Base-by-base conservation (phyloP, 371 early-diverging fungal genomes). In the Actinomucor elegans region DNA sequence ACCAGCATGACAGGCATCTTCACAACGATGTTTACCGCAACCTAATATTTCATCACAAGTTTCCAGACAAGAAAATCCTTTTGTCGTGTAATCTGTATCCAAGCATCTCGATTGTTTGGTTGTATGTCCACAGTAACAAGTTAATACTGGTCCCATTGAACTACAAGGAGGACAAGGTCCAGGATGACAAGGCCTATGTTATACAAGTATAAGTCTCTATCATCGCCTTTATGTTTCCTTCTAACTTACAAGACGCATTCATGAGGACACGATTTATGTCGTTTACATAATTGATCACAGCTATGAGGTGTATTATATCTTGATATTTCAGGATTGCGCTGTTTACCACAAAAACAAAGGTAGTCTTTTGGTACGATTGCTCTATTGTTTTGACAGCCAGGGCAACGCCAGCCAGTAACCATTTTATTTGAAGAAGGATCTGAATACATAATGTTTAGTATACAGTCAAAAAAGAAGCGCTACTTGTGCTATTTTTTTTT, bases 151-250 rank as follows among this genome's bases (percentile, higher is more conserved):
- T 4, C 91, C 91, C 71, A 89, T 70, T 11, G 84, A 81, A 18
- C 86, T 84, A 67, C 97, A 97, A 2, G 94, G 93, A 24, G 91
- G 88, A 55, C 97, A 97, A 12, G 94, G 95, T 1, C 97, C 97
- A 8, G 97, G 95, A 73, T 97, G 97, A 57, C 96, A 96, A 17
- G 78, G 89, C 46, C 84, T 79, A 51, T 57, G 34, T 12, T 21
- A 38, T 12, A 47, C 15, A 33, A 2, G 10, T 38, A 14, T 48
- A 8, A 15, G 41, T 48, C 17, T 28, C 4, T 20, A 6, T 20
- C 33, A 28, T 17, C 20, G 4, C n/a, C n/a, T n/a, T n/a, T n/a
- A n/a, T n/a, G n/a, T n/a, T n/a, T n/a, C n/a, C n/a, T 17, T 5
- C 24, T 18, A 2, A 68, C 81, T 69, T 80, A 82, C 85, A 77